These are phyloP conservation scores for Pachyrhizus erosus DNA, from an alignment of 306 rosid genomes.

Conservation along the genomic window DNA sequence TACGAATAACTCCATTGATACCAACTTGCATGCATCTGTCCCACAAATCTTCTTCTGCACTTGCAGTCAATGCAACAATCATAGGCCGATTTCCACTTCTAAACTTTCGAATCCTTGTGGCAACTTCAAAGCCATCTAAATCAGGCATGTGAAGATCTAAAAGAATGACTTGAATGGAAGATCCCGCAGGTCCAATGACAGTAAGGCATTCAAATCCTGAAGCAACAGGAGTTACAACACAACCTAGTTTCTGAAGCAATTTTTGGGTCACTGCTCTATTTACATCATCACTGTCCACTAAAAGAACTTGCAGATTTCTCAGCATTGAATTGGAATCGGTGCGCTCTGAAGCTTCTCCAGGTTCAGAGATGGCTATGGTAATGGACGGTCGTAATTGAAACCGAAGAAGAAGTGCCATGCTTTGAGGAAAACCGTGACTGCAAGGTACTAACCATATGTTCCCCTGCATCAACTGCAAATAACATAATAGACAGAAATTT, in stretches of 20 bases:
- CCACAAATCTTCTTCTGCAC: conserved; percentile 82
- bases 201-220: conserved; percentile 92
- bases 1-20: conserved; percentile 79
- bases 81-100: conserved; percentile 85
- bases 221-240: conserved; percentile 74
- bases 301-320: conserved; percentile 74
- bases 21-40: conserved; percentile 84
- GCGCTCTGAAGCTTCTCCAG: conserved; percentile 76
- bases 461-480: conserved; percentile 96
- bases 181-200: conserved; percentile 64
- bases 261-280: conserved; percentile 88
- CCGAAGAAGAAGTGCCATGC: conserved; percentile 89
- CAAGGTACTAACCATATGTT: conserved; percentile 80
- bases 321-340: conserved; percentile 71
- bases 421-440: conserved; percentile 78
- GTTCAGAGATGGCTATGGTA: conserved; percentile 77
- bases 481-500: conserved; percentile 28
- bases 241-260: conserved; percentile 91
- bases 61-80: conserved; percentile 75
- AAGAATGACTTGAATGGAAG: conserved; percentile 71
- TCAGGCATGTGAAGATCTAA: conserved; percentile 90
- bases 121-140: conserved; percentile 87
- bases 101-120: conserved; percentile 73
- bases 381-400: conserved; percentile 81
- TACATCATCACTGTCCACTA: conserved; percentile 86